phyloP scores from a whole-genome alignment of 129 eudicot species.

The Artemisia annua region DNA sequence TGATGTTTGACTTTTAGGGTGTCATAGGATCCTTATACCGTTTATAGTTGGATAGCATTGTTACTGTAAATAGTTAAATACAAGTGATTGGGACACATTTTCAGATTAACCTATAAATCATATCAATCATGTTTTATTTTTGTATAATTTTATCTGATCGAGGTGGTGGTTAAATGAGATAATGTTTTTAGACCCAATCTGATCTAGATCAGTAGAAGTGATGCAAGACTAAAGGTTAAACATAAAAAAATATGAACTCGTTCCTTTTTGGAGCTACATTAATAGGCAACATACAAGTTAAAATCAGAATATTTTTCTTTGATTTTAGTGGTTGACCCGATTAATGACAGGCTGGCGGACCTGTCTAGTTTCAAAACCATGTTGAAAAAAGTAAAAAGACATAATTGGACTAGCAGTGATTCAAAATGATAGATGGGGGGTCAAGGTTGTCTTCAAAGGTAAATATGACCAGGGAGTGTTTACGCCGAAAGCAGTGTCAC shows the following conservation, averaged over 20 bases:
- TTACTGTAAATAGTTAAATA: neutral
- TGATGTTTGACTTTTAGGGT: neutral
- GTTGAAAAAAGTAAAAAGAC: slow-evolving; percentile 2
- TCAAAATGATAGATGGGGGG: slow-evolving; percentile 18
- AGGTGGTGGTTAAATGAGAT: neutral
- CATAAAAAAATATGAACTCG: too few relatives aligned
- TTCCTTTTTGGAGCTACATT: too few relatives aligned
- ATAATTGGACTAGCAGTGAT: slow-evolving; percentile 2
- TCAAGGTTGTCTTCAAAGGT: slow-evolving; percentile 9
- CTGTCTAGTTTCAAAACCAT: neutral
- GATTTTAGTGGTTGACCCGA: neutral
- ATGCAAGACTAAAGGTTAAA: too few relatives aligned
- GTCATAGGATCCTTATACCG: neutral
- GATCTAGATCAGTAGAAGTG: too few relatives aligned
- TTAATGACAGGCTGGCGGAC: neutral
- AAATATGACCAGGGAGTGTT: slow-evolving; percentile 11
- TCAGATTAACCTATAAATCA: slow-evolving; percentile 8
- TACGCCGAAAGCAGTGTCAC: slow-evolving; percentile 71
- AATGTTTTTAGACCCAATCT: slow-evolving; percentile 1
- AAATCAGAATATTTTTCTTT: neutral
- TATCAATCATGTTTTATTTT: neutral
- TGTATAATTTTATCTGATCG: neutral
- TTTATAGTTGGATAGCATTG: slow-evolving; percentile 6
- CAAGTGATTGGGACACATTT: slow-evolving; percentile 14
- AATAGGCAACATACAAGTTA: too few relatives aligned